Percentiles rank a stretch among this genome's conserved stretches.
Evolutionary conservation across 257 asterid species (phyloP).

Genomic region (Petunia axillaris): DNA sequence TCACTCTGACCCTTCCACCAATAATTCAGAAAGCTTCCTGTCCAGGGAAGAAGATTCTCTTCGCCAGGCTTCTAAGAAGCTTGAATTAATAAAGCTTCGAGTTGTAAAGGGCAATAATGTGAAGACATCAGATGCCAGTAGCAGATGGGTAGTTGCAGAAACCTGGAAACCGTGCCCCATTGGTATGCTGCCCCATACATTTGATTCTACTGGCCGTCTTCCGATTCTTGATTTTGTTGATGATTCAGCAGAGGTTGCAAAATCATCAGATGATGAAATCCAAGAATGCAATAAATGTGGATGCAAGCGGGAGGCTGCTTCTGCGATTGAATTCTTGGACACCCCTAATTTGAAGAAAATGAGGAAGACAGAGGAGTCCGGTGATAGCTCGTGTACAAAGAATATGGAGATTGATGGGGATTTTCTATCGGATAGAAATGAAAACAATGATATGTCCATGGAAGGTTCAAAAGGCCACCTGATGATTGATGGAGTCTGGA

Average conservation of each 20-base stretch:
- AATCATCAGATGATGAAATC: slow-evolving; percentile 31
- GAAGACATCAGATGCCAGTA: slow-evolving; percentile 32
- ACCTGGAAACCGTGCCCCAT: slow-evolving; percentile 83
- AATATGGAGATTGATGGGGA: neutral
- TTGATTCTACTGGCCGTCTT: slow-evolving; percentile 64
- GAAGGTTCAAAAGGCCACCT: slow-evolving; percentile 53
- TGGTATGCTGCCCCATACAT: slow-evolving; percentile 69
- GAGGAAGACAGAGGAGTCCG: slow-evolving; percentile 35
- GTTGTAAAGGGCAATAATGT: slow-evolving; percentile 35
- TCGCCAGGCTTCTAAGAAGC: slow-evolving; percentile 52
- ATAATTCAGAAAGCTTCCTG: slow-evolving; percentile 35
- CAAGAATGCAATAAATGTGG: slow-evolving; percentile 29
- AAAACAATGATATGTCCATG: neutral
- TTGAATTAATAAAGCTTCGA: slow-evolving; percentile 41
- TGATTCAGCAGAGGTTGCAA: slow-evolving; percentile 29
- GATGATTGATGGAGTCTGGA: slow-evolving; percentile 78
- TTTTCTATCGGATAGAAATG: neutral
- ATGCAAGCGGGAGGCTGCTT: slow-evolving; percentile 60
- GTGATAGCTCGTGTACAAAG: neutral
- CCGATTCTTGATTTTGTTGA: slow-evolving; percentile 53
- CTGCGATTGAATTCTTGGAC: slow-evolving; percentile 37
- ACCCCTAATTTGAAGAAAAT: slow-evolving; percentile 33
- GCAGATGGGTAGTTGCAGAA: slow-evolving; percentile 55
- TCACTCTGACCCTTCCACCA: slow-evolving; percentile 25
- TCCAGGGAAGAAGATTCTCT: slow-evolving; percentile 52